Evolutionary conservation across 306 rosid genomes (phyloP).

Genomic region (Ormosia semicastrata): DNA sequence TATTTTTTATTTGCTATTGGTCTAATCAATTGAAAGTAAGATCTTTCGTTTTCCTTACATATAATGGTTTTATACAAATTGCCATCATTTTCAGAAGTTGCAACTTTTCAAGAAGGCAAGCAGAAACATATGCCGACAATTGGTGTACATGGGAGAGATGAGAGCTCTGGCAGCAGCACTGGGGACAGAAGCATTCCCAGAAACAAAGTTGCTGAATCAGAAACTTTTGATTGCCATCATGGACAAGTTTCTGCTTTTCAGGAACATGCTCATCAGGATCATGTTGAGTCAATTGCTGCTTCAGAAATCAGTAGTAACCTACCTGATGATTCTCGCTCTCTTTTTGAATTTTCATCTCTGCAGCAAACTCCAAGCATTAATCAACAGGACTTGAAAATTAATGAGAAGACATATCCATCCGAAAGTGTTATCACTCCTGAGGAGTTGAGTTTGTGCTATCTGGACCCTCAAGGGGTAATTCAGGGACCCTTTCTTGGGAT

Average conservation of each 20-base stretch:
- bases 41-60: neutral
- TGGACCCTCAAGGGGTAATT: constrained; percentile 64
- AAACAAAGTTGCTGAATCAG: constrained; percentile 32
- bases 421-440: constrained; percentile 46
- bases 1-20: neutral
- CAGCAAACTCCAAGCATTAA: constrained; percentile 35
- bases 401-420: constrained; percentile 30
- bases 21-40: neutral
- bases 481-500: constrained; percentile 80
- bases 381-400: constrained; percentile 40
- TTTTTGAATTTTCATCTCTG: constrained; percentile 37
- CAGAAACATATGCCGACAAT: constrained; percentile 12
- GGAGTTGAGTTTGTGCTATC: constrained; percentile 70
- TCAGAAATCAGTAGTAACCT: constrained; percentile 35
- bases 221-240: constrained; percentile 25
- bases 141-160: constrained; percentile 33
- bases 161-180: constrained; percentile 10
- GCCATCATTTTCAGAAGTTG: constrained; percentile 36
- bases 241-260: constrained; percentile 28
- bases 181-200: constrained; percentile 26
- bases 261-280: constrained; percentile 39
- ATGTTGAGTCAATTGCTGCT: constrained; percentile 24
- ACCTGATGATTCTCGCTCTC: constrained; percentile 43
- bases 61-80: neutral
- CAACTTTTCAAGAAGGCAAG: constrained; percentile 33